Conservation (phyloP, 495 filamentous ascomycete species). For the Podospora sp. region DNA sequence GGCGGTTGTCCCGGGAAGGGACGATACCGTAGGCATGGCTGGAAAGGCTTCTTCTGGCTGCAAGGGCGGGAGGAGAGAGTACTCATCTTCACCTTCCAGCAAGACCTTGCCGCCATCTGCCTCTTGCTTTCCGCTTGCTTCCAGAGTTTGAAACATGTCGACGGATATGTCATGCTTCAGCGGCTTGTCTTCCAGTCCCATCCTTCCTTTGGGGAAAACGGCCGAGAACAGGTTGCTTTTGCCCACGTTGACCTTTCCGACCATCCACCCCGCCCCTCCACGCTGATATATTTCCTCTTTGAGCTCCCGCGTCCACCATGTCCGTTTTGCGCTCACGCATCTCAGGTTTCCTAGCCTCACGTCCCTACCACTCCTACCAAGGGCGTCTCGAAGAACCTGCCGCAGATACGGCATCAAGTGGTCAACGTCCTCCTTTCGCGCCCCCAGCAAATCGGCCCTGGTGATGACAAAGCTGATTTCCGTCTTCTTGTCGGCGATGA, state of each 20-base stretch:
- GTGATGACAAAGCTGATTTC: conserved; percentile 90
- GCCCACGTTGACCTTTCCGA: conserved; percentile 96
- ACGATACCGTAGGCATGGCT: conserved; percentile 77
- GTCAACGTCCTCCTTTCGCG: conserved; percentile 78
- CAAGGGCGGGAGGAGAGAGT: conserved; percentile 70
- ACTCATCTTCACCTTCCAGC: conserved; percentile 25
- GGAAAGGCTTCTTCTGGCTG: conserved; percentile 73
- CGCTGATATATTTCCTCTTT: conserved; percentile 81
- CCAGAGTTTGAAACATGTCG: not conserved
- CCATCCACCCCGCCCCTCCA: conserved; percentile 91
- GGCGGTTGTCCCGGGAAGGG: conserved; percentile 89
- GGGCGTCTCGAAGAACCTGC: conserved; percentile 68
- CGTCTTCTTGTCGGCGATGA: conserved; percentile 58
- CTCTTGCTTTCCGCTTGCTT: not conserved
- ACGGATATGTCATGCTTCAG: conserved; percentile 39
- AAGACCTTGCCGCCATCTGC: not conserved
- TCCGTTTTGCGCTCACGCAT: conserved; percentile 78
- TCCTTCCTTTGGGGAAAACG: conserved; percentile 81
- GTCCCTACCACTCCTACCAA: conserved; percentile 62
- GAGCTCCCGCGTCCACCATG: conserved; percentile 85
- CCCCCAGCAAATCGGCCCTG: conserved; percentile 80
- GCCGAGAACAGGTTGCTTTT: conserved; percentile 88
- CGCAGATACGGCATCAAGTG: conserved; percentile 78
- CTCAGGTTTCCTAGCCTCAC: conserved; percentile 79
- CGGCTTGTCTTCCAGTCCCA: conserved; percentile 36